Conservation (phyloP, 495 filamentous ascomycete genomes). For the Aspergillus steynii region DNA sequence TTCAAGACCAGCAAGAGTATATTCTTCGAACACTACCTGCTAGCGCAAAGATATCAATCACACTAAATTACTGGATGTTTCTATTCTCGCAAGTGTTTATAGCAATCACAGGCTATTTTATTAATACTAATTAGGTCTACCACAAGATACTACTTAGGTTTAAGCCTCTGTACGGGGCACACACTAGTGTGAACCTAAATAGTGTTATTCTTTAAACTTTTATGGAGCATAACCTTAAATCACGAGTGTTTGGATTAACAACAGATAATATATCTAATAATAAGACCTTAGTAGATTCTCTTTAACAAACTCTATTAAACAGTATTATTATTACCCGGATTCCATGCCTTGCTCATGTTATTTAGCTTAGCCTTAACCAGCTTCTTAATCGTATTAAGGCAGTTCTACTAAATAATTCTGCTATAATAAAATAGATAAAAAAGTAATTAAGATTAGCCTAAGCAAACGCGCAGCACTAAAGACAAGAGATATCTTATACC, state of each 20-base stretch:
- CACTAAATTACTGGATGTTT: neutral
- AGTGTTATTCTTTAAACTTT: neutral
- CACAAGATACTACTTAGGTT: too few relatives aligned
- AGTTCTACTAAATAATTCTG: constrained; percentile 1
- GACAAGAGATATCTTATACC: too few relatives aligned
- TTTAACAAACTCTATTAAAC: too few relatives aligned
- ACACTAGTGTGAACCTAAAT: neutral
- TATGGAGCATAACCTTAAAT: constrained; percentile 13
- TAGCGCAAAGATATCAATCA: neutral
- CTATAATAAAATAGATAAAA: neutral
- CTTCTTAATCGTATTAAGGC: constrained; percentile 11
- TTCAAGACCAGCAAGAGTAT: too few relatives aligned
- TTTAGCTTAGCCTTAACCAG: too few relatives aligned
- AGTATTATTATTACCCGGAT: constrained; percentile 12
- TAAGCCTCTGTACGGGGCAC: neutral
- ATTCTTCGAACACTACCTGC: neutral
- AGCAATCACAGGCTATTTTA: neutral
- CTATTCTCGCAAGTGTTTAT: neutral
- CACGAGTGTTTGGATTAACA: constrained; percentile 13
- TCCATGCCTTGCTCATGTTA: too few relatives aligned
- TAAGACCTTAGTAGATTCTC: too few relatives aligned
- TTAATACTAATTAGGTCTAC: neutral
- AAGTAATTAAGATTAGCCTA: neutral
- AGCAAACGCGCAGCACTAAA: too few relatives aligned
- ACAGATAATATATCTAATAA: constrained; percentile 17